These are phyloP conservation scores for Elsinoe arachidis DNA, from an alignment of 2,329 filamentous ascomycete species.

Conservation along the genomic window DNA sequence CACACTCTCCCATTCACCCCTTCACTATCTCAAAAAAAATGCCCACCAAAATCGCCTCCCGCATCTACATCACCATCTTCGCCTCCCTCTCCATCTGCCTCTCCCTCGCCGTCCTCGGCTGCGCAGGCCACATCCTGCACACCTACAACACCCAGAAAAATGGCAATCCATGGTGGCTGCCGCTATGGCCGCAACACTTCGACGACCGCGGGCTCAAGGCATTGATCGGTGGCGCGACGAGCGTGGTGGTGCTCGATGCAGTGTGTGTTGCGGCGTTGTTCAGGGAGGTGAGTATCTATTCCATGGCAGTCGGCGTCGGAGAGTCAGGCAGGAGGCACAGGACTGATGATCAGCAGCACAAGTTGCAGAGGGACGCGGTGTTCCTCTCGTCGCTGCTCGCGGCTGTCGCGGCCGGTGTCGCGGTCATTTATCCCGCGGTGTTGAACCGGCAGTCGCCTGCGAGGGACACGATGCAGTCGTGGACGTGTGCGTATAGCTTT, in stretches of 20 bases:
- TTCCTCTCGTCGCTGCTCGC: slow-evolving; percentile 25
- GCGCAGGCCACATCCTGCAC: slow-evolving; percentile 34
- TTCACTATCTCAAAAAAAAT: neutral
- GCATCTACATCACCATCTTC: slow-evolving; percentile 9
- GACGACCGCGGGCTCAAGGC: slow-evolving; percentile 36
- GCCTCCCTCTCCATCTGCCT: slow-evolving; percentile 24
- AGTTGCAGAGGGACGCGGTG: neutral
- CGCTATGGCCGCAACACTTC: slow-evolving; percentile 41
- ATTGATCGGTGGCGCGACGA: slow-evolving; percentile 31
- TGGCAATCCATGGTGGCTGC: slow-evolving; percentile 40
- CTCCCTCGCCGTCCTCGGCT: slow-evolving; percentile 35
- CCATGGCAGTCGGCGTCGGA: too few relatives aligned
- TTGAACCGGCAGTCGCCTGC: slow-evolving; percentile 22
- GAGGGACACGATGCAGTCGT: slow-evolving; percentile 30
- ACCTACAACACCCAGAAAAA: slow-evolving; percentile 35
- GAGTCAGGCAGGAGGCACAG: too few relatives aligned
- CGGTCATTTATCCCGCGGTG: slow-evolving; percentile 30
- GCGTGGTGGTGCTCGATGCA: slow-evolving; percentile 32
- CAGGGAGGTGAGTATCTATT: neutral
- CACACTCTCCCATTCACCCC: neutral
- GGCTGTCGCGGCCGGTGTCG: slow-evolving; percentile 32
- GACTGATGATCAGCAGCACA: neutral
- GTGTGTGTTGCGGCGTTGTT: slow-evolving; percentile 28
- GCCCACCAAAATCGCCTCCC: slow-evolving; percentile 3
- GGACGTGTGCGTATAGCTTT: slow-evolving; percentile 29